These are phyloP conservation scores for Aspergillus bombycis DNA, from an alignment of 2,329 filamentous ascomycete genomes.

Conservation along the genomic window DNA sequence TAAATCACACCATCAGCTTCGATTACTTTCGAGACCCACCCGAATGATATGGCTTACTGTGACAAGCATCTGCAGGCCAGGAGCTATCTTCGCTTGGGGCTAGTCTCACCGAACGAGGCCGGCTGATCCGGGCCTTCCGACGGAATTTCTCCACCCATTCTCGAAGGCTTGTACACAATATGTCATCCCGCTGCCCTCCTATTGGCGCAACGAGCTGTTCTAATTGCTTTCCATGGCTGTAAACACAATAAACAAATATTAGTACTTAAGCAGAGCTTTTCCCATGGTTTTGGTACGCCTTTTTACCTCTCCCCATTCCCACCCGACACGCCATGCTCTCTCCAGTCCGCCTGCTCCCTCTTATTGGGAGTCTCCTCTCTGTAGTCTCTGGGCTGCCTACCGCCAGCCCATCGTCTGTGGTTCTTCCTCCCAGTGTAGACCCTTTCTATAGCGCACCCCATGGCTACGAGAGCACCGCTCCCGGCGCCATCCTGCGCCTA, in stretches of 20 bases:
- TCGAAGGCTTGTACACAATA: not conserved
- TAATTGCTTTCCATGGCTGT: not conserved
- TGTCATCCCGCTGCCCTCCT: not conserved
- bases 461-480: constrained; percentile 16
- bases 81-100: not conserved
- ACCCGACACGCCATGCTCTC: constrained; percentile 1
- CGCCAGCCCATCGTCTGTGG: not conserved
- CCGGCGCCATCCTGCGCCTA: constrained; percentile 21
- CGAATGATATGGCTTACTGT: not conserved
- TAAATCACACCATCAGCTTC: not conserved
- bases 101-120: not conserved
- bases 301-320: not conserved
- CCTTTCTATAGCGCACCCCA: constrained; percentile 21
- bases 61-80: not conserved
- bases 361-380: constrained; percentile 6
- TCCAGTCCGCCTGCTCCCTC: constrained; percentile 6
- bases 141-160: not conserved
- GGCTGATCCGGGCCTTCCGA: not conserved
- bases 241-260: not conserved
- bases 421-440: constrained; percentile 17
- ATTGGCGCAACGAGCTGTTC: not conserved
- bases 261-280: not conserved
- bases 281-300: not conserved
- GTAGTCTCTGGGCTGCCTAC: constrained; percentile 8
- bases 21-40: not conserved